Evolutionary conservation across 768 basidiomycete genomes (phyloP).

Genomic region (Amanita rubescens): DNA sequence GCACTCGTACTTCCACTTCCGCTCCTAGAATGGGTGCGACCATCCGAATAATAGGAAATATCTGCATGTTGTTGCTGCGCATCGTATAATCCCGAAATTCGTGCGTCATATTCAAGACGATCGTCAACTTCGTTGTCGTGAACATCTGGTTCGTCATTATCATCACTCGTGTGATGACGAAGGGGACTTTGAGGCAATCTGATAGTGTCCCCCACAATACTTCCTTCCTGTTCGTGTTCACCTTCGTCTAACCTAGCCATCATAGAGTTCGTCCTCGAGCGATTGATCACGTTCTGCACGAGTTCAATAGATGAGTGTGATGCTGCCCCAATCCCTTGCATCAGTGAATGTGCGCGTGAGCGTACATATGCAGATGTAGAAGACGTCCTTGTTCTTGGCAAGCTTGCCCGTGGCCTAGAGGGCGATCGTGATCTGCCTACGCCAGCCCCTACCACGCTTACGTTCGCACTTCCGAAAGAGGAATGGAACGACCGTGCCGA

Average conservation of each 20-base stretch:
- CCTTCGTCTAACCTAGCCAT: constrained; percentile 62
- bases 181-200: not conserved
- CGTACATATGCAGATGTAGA: constrained; percentile 43
- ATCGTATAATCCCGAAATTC: constrained; percentile 6
- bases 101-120: constrained; percentile 9
- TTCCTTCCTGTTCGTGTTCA: constrained; percentile 9
- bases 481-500: constrained; percentile 36
- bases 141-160: constrained; percentile 18
- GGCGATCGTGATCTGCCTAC: constrained; percentile 11
- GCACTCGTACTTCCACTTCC: constrained; percentile 45
- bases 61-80: constrained; percentile 8
- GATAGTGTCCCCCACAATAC: constrained; percentile 1
- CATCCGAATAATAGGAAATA: constrained; percentile 26
- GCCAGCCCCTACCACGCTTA: constrained; percentile 7
- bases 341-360: constrained; percentile 58
- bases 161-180: constrained; percentile 6
- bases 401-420: constrained; percentile 22
- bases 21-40: constrained; percentile 36
- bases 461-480: constrained; percentile 12
- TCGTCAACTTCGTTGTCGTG: constrained; percentile 15
- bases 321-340: constrained; percentile 56
- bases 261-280: constrained; percentile 45
- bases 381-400: constrained; percentile 22
- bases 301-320: constrained; percentile 55
- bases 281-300: constrained; percentile 31